Evolutionary conservation across 164 flowering plant genomes (phyloP).

Genomic region (Sedum album): DNA sequence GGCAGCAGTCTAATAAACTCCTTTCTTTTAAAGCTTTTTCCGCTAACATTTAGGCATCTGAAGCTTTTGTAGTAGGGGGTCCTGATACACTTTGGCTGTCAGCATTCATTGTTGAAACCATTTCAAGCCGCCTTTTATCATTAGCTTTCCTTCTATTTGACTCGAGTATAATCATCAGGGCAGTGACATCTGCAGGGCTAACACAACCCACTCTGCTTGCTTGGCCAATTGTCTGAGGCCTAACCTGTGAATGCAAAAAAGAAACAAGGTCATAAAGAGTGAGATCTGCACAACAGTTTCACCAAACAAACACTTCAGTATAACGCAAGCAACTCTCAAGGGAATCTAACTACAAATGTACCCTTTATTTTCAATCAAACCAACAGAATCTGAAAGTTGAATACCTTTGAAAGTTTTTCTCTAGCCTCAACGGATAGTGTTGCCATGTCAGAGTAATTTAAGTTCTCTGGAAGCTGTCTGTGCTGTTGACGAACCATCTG

Average conservation of each 20-base stretch:
- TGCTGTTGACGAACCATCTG: conserved; percentile 81
- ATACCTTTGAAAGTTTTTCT: conserved; percentile 89
- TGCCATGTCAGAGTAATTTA: conserved; percentile 79
- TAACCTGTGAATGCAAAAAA: conserved; percentile 38
- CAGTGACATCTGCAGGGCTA: conserved; percentile 93
- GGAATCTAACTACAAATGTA: neutral
- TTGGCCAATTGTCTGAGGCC: conserved; percentile 94
- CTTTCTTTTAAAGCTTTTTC: too few species aligned
- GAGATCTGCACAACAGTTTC: neutral
- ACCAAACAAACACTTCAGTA: neutral
- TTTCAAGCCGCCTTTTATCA: conserved; percentile 33
- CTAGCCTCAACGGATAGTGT: conserved; percentile 80
- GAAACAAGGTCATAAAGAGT: neutral
- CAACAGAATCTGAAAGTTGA: neutral
- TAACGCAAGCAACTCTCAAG: neutral
- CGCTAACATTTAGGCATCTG: neutral
- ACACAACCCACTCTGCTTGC: conserved; percentile 97
- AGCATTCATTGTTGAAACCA: conserved; percentile 11
- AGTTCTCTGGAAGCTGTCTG: conserved; percentile 66
- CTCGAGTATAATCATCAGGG: conserved; percentile 82
- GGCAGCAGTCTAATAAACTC: too few species aligned
- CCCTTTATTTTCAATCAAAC: neutral
- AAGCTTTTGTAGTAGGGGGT: neutral
- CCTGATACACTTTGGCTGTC: neutral
- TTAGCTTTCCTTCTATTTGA: conserved; percentile 56